A percentile compares a stretch with the other conserved stretches of the same genome.
Evolutionary conservation across 1,284 basidiomycete genomes (phyloP).

Genomic region (Cutaneotrichosporon sp.): DNA sequence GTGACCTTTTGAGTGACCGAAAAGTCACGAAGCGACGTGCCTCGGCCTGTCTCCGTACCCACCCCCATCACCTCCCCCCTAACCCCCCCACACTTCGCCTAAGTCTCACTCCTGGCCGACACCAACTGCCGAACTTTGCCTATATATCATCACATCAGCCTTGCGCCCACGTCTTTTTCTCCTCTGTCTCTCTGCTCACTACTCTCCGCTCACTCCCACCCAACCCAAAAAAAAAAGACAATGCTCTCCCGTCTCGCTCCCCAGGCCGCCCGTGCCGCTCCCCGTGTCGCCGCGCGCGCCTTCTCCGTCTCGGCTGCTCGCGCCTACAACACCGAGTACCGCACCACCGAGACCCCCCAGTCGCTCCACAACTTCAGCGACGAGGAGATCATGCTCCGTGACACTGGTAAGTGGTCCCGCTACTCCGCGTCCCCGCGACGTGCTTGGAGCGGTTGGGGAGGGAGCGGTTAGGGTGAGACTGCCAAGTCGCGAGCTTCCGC

Average conservation of each 20-base stretch:
- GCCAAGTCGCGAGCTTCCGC: not conserved
- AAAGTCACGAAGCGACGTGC: no score
- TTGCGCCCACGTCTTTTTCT: not conserved
- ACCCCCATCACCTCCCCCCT: not conserved
- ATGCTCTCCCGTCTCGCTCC: conserved; percentile 18
- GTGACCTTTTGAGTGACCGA: no score
- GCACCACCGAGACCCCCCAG: conserved; percentile 40
- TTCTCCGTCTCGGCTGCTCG: conserved; percentile 26
- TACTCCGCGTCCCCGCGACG: no score
- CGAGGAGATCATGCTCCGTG: conserved; percentile 84
- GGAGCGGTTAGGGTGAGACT: not conserved
- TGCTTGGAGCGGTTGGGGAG: not conserved
- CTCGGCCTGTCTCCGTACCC: no score
- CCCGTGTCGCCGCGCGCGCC: conserved; percentile 12
- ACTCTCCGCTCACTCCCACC: not conserved
- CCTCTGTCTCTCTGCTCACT: not conserved
- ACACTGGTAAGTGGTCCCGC: conserved; percentile 59
- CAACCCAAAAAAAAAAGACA: conserved; percentile 6
- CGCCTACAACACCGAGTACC: conserved; percentile 36
- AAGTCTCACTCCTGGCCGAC: not conserved
- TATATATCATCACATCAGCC: not conserved
- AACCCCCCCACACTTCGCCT: not conserved
- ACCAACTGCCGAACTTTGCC: not conserved
- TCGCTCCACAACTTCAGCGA: conserved; percentile 73
- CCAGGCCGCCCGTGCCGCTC: conserved; percentile 17